phyloP scores from a whole-genome alignment of 768 basidiomycete species.

The Lactarius tabidus region DNA sequence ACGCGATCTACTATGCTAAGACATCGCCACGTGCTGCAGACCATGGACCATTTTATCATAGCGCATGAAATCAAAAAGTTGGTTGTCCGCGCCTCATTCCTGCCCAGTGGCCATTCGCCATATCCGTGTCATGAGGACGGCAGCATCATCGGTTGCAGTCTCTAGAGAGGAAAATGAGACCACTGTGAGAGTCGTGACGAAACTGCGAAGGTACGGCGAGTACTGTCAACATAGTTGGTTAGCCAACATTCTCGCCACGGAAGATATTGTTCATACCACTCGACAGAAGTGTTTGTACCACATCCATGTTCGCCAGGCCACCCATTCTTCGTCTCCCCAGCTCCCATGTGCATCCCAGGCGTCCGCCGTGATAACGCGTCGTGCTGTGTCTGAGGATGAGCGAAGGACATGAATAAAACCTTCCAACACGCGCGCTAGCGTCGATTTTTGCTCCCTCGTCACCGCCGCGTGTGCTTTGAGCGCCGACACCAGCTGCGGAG shows the following conservation, averaged over 20 bases:
- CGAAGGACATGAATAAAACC: constrained; percentile 54
- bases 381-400: constrained; percentile 42
- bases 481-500: constrained; percentile 63
- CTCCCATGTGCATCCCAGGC: constrained; percentile 67
- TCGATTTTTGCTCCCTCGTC: constrained; percentile 71
- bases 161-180: constrained; percentile 67
- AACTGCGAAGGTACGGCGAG: constrained; percentile 72
- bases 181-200: constrained; percentile 62
- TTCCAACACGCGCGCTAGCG: constrained; percentile 65
- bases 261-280: constrained; percentile 45
- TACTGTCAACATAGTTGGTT: constrained; percentile 45
- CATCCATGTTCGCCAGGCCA: constrained; percentile 82
- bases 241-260: neutral
- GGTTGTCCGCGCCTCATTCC: constrained; percentile 28
- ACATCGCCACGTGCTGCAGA: too few relatives aligned
- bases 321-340: constrained; percentile 77
- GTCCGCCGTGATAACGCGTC: constrained; percentile 55
- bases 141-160: constrained; percentile 52
- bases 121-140: constrained; percentile 55
- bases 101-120: constrained; percentile 72
- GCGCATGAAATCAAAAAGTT: too few relatives aligned
- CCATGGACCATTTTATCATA: too few relatives aligned
- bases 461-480: constrained; percentile 72
- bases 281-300: constrained; percentile 91
- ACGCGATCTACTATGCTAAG: neutral